Evolutionary conservation across 2,329 filamentous ascomycete genomes (phyloP), one percentile per base, ranked within the genome.

Genomic region (Fonsecaea nubica): DNA sequence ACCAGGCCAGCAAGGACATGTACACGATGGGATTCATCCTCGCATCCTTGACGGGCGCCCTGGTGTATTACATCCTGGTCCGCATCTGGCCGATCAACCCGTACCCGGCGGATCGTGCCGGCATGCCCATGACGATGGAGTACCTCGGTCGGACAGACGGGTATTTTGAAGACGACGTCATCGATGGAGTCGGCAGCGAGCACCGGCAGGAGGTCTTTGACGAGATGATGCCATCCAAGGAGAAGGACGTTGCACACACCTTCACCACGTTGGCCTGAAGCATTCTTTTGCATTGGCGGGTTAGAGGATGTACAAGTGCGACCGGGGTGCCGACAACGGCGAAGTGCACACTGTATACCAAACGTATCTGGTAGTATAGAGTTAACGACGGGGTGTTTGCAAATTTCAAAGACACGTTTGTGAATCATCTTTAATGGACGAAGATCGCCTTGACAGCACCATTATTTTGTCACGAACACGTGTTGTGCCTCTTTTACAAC

Each of bases 11-110:
- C 1, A 69, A 64, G 15, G 50, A 70, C 38, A 72, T 74, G 70
- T 74, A 72, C 56, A 52, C 72, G 21, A 58, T 74, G 30, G 73
- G 73, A 6, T 74, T 71, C 69, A 50, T 72, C 13, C 57, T 73
- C 65, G 74, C 72, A 54, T 72, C 73, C 56, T 30, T 72, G 35
- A 71, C 71, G 6, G 71, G 70, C 30, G 63, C 64, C 12, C 25
- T 69, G 38, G 56, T 59, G 15, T 74, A 74, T 53, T 70, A 58
- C n/a, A 57, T 64, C 10, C 60, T 69, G 9, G 72, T 68, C 33
- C 12, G 61, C 9, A 38, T 69, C 48, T 63, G 60, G 60, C 53
- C 53, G 15, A 56, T 56, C 30, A 18, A 21, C 15, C 32, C 18
- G n/a, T 56, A 56, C 12, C 32, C 53, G 10, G 53, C 53, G 9